phyloP scores from a whole-genome alignment of 169 alveolate species.

The Babesia caballi region DNA sequence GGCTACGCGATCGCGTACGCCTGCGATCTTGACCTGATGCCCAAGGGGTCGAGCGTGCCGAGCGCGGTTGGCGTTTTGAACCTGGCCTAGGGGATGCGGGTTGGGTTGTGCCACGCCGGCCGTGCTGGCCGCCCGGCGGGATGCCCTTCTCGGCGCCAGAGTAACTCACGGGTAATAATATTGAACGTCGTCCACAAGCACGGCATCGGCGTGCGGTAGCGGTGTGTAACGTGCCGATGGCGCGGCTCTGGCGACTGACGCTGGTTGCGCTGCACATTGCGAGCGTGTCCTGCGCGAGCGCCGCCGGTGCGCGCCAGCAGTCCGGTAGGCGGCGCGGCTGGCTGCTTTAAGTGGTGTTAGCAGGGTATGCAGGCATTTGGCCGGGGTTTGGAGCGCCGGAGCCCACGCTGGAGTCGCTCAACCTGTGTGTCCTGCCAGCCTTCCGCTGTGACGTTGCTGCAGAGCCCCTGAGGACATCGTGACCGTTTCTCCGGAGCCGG shows the following conservation, averaged over 20 bases:
- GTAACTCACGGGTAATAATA: background rate
- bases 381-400: background rate
- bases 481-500: slow-evolving; percentile 34
- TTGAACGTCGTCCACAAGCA: background rate
- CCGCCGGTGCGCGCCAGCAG: slow-evolving; percentile 8
- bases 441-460: background rate
- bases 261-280: slow-evolving; percentile 18
- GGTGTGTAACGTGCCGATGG: background rate
- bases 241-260: slow-evolving; percentile 10
- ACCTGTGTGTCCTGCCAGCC: slow-evolving; percentile 20
- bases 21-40: slow-evolving; percentile 51
- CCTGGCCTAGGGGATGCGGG: background rate
- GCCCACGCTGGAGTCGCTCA: slow-evolving; percentile 36
- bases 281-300: background rate
- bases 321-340: background rate
- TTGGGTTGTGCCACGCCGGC: background rate
- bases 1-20: slow-evolving; percentile 53
- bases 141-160: background rate
- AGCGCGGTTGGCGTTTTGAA: background rate
- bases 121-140: background rate
- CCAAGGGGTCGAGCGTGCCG: slow-evolving; percentile 13
- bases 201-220: background rate
- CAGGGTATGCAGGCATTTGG: background rate
- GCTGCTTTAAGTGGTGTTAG: background rate
- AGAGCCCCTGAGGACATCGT: slow-evolving; percentile 37